phyloP scores from a whole-genome alignment of 805 yeast species.

The Torulaspora indica region DNA sequence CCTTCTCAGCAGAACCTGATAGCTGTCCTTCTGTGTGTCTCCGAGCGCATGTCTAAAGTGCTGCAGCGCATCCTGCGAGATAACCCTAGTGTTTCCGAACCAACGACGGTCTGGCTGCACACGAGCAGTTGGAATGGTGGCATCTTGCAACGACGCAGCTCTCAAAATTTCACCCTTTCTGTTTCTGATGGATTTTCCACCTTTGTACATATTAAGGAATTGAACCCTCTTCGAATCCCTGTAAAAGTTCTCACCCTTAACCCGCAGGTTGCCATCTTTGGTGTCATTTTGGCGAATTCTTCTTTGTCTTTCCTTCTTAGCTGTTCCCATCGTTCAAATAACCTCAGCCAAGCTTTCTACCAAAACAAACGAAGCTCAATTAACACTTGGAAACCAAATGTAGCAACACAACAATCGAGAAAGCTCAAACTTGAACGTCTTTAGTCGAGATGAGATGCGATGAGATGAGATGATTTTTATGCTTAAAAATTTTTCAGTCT shows the following conservation, averaged over 20 bases:
- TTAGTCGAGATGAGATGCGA: constrained; percentile 21
- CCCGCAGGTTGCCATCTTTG: constrained; percentile 86
- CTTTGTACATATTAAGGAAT: constrained; percentile 86
- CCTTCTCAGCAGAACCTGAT: constrained; percentile 80
- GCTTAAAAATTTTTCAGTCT: constrained; percentile 15
- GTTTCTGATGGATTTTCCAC: constrained; percentile 82
- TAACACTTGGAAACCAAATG: too few species aligned
- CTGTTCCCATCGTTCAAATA: constrained; percentile 97
- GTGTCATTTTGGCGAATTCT: constrained; percentile 75
- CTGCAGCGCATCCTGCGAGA: constrained; percentile 90
- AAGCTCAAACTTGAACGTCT: too few species aligned
- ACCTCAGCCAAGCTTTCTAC: too few species aligned
- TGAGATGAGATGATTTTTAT: constrained; percentile 16
- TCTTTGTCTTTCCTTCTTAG: constrained; percentile 85
- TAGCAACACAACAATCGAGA: too few species aligned
- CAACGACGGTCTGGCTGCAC: constrained; percentile 95
- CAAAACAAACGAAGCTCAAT: too few species aligned
- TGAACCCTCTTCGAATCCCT: constrained; percentile 89
- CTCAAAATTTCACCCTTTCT: constrained; percentile 79
- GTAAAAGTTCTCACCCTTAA: constrained; percentile 95
- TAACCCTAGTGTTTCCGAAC: constrained; percentile 97
- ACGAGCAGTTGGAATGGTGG: constrained; percentile 84
- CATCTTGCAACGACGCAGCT: constrained; percentile 85
- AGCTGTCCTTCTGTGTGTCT: constrained; percentile 72
- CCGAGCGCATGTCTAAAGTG: constrained; percentile 95